Percentiles rank a stretch among this genome's conserved stretches.
phyloP scores from a whole-genome alignment of 2,329 filamentous ascomycete genomes.

The Lizonia empirigonia region DNA sequence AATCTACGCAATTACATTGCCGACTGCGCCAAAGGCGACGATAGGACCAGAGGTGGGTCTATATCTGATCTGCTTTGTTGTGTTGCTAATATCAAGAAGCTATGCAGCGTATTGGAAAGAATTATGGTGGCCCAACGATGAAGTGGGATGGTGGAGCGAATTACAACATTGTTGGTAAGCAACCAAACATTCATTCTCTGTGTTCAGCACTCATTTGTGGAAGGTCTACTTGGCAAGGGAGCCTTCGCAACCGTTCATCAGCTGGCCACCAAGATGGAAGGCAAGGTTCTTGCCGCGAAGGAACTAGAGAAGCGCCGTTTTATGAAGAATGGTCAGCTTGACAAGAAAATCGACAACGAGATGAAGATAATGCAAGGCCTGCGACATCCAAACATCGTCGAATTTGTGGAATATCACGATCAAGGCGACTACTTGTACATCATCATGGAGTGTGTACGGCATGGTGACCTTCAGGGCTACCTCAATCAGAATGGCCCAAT shows the following conservation, averaged over 20 bases:
- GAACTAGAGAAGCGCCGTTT: constrained; percentile 92
- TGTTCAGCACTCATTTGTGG: constrained; percentile 4
- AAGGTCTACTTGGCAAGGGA: constrained; percentile 80
- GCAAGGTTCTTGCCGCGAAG: constrained; percentile 85
- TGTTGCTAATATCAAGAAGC: constrained; percentile 15
- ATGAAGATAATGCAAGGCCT: constrained; percentile 93
- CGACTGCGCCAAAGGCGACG: constrained; percentile 39
- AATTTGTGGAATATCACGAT: constrained; percentile 88
- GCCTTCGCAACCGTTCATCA: constrained; percentile 95
- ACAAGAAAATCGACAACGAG: constrained; percentile 93
- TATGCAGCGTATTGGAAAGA: constrained; percentile 34
- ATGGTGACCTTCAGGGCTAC: constrained; percentile 80
- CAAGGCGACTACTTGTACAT: constrained; percentile 84
- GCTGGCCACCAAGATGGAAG: constrained; percentile 83
- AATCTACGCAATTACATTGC: constrained; percentile 73
- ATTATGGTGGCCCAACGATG: constrained; percentile 63
- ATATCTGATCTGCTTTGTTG: background rate
- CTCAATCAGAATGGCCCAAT: constrained; percentile 68
- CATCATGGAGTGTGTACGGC: constrained; percentile 91
- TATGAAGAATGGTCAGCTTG: constrained; percentile 87
- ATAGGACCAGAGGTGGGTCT: constrained; percentile 27
- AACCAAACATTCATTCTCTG: background rate
- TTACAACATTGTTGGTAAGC: constrained; percentile 73
- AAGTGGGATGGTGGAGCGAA: constrained; percentile 78
- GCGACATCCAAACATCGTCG: constrained; percentile 86